Conservation (phyloP, 2,329 filamentous ascomycete genomes). For the Xylaria sp. region DNA sequence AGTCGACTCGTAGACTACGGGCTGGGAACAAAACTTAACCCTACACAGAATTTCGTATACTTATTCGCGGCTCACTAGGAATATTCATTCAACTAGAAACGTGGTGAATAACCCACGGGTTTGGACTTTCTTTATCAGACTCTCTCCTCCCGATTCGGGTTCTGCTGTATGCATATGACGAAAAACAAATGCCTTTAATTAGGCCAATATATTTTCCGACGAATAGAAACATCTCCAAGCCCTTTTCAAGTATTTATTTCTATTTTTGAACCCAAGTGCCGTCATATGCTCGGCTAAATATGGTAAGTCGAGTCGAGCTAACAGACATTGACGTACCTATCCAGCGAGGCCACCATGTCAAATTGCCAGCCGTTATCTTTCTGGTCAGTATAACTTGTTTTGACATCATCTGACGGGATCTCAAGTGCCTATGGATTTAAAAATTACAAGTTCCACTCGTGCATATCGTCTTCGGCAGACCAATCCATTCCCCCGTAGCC, state of each 20-base stretch:
- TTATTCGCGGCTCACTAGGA: not conserved
- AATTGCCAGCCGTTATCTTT: conserved; percentile 9
- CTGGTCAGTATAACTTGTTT: conserved; percentile 33
- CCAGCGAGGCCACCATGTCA: conserved; percentile 15
- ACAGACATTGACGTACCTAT: not conserved
- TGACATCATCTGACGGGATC: conserved; percentile 23
- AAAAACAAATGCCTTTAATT: conserved; percentile 10
- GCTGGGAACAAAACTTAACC: not conserved
- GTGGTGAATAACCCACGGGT: not conserved
- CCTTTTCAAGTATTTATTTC: not conserved
- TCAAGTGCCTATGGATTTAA: conserved; percentile 18
- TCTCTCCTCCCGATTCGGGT: not conserved
- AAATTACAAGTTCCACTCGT: conserved; percentile 14
- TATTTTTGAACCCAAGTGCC: conserved; percentile 29
- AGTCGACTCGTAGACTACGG: not conserved
- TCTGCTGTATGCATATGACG: not conserved
- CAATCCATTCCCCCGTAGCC: not conserved
- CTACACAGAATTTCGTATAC: not conserved
- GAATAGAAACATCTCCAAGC: not conserved
- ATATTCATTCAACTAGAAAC: not conserved
- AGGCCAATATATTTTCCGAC: conserved; percentile 25
- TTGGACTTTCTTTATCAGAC: not conserved
- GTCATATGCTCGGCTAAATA: conserved; percentile 32
- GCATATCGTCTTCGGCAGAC: conserved; percentile 27
- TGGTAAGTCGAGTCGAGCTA: not conserved